phyloP scores from a whole-genome alignment of 2,329 filamentous ascomycete genomes.

The Monosporascus sp. region DNA sequence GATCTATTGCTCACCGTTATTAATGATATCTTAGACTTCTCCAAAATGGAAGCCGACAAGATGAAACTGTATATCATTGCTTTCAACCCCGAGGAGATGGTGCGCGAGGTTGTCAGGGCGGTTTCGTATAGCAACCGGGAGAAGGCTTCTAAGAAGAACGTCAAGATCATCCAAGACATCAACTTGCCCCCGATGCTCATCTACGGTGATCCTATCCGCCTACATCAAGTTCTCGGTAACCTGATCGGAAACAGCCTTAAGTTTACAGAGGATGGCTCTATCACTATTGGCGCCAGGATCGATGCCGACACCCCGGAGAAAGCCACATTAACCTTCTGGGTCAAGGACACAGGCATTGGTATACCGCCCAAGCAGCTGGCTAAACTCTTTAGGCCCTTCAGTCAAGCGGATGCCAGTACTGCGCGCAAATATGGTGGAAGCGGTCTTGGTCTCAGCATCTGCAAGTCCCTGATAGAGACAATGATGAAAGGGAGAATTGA shows the following conservation, averaged over 20 bases:
- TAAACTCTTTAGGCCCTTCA: conserved; percentile 88
- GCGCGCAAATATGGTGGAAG: conserved; percentile 89
- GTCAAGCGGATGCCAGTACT: conserved; percentile 85
- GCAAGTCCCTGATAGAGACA: conserved; percentile 88
- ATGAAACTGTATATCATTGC: conserved; percentile 73
- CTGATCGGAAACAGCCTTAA: conserved; percentile 91
- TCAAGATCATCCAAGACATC: conserved; percentile 64
- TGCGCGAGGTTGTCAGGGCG: conserved; percentile 60
- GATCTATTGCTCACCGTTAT: conserved; percentile 87
- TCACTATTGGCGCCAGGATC: conserved; percentile 74
- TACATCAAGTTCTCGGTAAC: conserved; percentile 70
- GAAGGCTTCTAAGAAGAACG: conserved; percentile 56
- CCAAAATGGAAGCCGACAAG: conserved; percentile 84
- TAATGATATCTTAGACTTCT: conserved; percentile 94
- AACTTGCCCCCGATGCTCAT: conserved; percentile 68
- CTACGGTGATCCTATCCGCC: conserved; percentile 59
- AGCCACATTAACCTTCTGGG: conserved; percentile 76
- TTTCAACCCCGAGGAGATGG: conserved; percentile 63
- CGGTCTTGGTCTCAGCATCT: conserved; percentile 85
- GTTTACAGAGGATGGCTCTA: conserved; percentile 81
- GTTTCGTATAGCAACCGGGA: conserved; percentile 62
- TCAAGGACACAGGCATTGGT: conserved; percentile 86
- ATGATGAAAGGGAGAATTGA: conserved; percentile 85
- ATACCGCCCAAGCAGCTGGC: conserved; percentile 77
- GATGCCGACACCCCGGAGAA: conserved; percentile 65